Percentiles rank a stretch among this genome's conserved stretches.
Conservation (phyloP, 139 green algal genomes). For the Chlamydomonas urium region DNA sequence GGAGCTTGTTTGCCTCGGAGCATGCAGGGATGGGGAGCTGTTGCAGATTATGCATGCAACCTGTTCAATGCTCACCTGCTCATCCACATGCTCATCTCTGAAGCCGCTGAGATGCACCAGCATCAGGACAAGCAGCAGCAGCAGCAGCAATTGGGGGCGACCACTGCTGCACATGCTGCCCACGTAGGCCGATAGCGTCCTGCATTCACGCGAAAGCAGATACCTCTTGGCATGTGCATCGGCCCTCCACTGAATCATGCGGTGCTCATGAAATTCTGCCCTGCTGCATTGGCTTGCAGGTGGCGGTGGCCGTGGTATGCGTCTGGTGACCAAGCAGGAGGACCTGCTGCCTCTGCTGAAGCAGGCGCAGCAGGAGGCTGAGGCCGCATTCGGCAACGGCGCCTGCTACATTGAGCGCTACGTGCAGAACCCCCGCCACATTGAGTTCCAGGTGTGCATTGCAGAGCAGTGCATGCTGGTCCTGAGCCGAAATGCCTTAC, state of each 20-base stretch:
- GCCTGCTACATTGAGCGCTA: constrained; percentile 92
- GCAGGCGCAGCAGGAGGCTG: constrained; percentile 80
- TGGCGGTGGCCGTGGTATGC: constrained; percentile 86
- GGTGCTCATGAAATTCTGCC: too few species aligned
- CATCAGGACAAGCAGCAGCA: too few species aligned
- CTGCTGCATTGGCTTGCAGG: constrained; percentile 26
- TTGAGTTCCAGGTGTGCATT: constrained; percentile 97
- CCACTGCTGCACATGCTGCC: too few species aligned
- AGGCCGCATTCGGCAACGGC: constrained; percentile 94
- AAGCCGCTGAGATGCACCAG: too few species aligned
- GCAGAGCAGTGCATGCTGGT: too few species aligned
- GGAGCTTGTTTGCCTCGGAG: neutral
- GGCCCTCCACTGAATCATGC: too few species aligned
- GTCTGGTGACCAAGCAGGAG: constrained; percentile 66
- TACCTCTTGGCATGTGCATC: too few species aligned
- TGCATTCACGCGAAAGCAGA: too few species aligned
- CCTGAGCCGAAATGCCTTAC: too few species aligned
- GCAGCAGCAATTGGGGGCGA: too few species aligned
- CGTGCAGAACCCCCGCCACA: constrained; percentile 89
- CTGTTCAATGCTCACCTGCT: neutral
- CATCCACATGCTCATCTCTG: too few species aligned
- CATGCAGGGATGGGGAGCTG: neutral
- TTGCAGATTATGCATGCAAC: neutral
- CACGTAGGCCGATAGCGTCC: too few species aligned
- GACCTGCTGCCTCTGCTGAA: constrained; percentile 85